Percentiles rank a stretch among this genome's conserved stretches.
Evolutionary conservation across 2,329 filamentous ascomycete species (phyloP).

Genomic region (Neonectria punicea): DNA sequence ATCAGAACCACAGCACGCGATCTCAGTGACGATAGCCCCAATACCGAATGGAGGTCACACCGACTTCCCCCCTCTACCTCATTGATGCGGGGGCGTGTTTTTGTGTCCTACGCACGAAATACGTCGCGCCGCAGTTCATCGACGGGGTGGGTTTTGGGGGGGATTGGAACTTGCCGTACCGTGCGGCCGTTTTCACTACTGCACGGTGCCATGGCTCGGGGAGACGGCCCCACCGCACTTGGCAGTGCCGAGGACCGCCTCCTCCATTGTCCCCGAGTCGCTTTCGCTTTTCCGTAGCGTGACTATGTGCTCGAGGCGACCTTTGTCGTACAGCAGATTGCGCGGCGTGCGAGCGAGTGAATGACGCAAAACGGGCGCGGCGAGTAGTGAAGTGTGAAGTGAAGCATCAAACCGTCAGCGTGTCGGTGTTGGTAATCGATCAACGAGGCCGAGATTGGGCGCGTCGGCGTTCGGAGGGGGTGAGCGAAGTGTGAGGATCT

Average conservation of each 20-base stretch:
- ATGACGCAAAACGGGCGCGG: background rate
- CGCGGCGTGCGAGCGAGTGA: no score
- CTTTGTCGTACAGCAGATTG: background rate
- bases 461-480: constrained; percentile 4
- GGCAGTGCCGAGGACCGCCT: constrained; percentile 11
- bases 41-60: background rate
- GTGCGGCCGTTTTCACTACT: constrained; percentile 5
- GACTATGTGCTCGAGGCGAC: background rate
- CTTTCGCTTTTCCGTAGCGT: background rate
- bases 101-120: background rate
- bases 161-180: constrained; percentile 10
- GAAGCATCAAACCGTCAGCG: background rate
- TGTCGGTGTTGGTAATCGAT: background rate
- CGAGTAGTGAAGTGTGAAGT: background rate
- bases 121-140: background rate
- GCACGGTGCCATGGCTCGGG: constrained; percentile 19
- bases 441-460: constrained; percentile 4
- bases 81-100: background rate
- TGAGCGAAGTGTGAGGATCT: constrained; percentile 3
- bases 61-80: background rate
- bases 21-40: background rate
- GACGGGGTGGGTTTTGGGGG: background rate
- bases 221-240: constrained; percentile 25
- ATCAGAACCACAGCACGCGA: background rate
- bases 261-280: background rate